Evolutionary conservation across 257 asterid species (phyloP).

Genomic region (Petunia secreta): DNA sequence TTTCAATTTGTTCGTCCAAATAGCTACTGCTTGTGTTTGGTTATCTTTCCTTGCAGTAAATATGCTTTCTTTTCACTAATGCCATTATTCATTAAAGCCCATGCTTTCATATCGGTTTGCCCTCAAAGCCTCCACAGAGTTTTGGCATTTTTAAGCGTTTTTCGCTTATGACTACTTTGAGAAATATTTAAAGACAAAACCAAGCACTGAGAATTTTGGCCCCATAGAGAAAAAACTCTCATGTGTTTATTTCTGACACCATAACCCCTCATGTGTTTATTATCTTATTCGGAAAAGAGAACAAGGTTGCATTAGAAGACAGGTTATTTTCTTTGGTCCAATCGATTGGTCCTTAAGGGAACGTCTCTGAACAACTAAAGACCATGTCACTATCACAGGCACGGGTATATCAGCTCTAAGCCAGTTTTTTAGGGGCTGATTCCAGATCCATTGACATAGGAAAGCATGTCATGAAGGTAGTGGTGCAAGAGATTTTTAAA

Average conservation of each 20-base stretch:
- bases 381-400: not conserved
- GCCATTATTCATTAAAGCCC: too few relatives aligned
- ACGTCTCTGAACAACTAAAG: not conserved
- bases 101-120: too few relatives aligned
- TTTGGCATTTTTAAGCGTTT: too few relatives aligned
- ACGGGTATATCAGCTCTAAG: not conserved
- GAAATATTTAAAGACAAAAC: too few relatives aligned
- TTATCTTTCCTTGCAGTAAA: too few relatives aligned
- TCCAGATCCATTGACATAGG: conserved; percentile 7
- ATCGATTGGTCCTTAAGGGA: not conserved
- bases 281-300: not conserved
- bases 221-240: not conserved
- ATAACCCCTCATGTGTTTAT: not conserved
- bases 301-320: not conserved
- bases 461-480: conserved; percentile 12
- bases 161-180: too few relatives aligned
- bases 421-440: not conserved
- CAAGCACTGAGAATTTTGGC: too few relatives aligned
- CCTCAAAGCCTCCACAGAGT: too few relatives aligned
- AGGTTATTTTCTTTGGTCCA: not conserved
- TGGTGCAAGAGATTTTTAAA: not conserved
- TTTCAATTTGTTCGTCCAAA: too few relatives aligned
- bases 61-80: too few relatives aligned
- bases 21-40: too few relatives aligned
- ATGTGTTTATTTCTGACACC: not conserved